These are phyloP conservation scores for Malassezia caprae DNA, from an alignment of 1,284 basidiomycete species.

Conservation along the genomic window DNA sequence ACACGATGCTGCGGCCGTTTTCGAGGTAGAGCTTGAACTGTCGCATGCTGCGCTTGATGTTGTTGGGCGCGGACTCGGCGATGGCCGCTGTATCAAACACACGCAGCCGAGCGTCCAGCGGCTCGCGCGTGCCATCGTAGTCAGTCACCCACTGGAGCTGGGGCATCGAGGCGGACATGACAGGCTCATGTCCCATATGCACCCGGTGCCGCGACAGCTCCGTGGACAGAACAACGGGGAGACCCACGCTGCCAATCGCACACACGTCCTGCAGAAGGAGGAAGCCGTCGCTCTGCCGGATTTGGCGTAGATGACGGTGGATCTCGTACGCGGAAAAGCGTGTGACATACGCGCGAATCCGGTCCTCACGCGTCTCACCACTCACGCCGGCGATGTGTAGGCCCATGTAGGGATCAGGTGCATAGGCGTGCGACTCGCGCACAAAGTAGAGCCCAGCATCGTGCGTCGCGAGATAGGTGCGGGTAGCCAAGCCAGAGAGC, in stretches of 20 bases:
- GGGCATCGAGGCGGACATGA: neutral
- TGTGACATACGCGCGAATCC: slow-evolving; percentile 39
- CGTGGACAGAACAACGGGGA: slow-evolving; percentile 8
- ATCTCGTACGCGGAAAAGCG: slow-evolving; percentile 34
- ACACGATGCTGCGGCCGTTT: slow-evolving; percentile 61
- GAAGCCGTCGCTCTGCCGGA: slow-evolving; percentile 59
- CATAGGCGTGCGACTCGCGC: slow-evolving; percentile 55
- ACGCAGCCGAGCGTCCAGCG: neutral
- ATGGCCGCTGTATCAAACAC: slow-evolving; percentile 52
- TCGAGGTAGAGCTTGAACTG: slow-evolving; percentile 66
- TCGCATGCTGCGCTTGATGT: slow-evolving; percentile 56
- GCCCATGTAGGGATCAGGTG: slow-evolving; percentile 52
- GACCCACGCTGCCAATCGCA: slow-evolving; percentile 54
- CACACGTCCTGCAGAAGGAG: slow-evolving; percentile 61
- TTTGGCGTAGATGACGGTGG: slow-evolving; percentile 59
- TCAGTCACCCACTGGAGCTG: slow-evolving; percentile 4
- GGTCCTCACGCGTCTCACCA: slow-evolving; percentile 30
- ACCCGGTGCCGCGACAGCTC: neutral
- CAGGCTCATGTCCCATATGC: neutral
- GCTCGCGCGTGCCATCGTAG: slow-evolving; percentile 12
- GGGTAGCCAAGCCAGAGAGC: slow-evolving; percentile 57
- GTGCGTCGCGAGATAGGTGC: slow-evolving; percentile 63
- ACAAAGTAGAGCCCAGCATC: slow-evolving; percentile 63
- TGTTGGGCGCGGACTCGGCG: slow-evolving; percentile 52
- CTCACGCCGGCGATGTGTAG: slow-evolving; percentile 20